These are phyloP conservation scores for Beauveria bassiana DNA, from an alignment of 2,329 filamentous ascomycete species.

Conservation along the genomic window DNA sequence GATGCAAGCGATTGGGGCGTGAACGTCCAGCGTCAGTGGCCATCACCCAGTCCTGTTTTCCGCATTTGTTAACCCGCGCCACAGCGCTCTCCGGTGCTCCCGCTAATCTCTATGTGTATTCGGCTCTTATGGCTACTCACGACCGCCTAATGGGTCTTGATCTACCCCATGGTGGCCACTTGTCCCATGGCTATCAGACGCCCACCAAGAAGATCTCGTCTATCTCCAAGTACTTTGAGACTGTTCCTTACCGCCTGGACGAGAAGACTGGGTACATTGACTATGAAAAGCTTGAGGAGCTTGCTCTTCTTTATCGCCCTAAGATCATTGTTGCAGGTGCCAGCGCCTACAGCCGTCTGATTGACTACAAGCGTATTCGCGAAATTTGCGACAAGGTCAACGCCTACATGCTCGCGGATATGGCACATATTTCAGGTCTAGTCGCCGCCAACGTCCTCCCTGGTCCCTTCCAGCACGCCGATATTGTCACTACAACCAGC, in stretches of 20 bases:
- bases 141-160: slow-evolving; percentile 96
- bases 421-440: slow-evolving; percentile 94
- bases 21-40: slow-evolving; percentile 75
- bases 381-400: slow-evolving; percentile 85
- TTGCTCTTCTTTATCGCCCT: slow-evolving; percentile 82
- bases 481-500: slow-evolving; percentile 95
- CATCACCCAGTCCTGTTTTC: not conserved
- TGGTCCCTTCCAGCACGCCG: slow-evolving; percentile 79
- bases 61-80: not conserved
- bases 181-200: slow-evolving; percentile 96
- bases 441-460: slow-evolving; percentile 88
- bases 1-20: slow-evolving; percentile 88
- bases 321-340: slow-evolving; percentile 94
- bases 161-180: slow-evolving; percentile 89
- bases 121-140: slow-evolving; percentile 83
- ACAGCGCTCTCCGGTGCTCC: slow-evolving; percentile 67
- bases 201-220: slow-evolving; percentile 94
- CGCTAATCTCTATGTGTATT: slow-evolving; percentile 88
- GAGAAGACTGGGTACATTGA: slow-evolving; percentile 89
- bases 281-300: slow-evolving; percentile 83
- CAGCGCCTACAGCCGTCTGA: slow-evolving; percentile 90
- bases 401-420: slow-evolving; percentile 89
- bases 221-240: slow-evolving; percentile 98
- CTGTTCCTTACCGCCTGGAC: slow-evolving; percentile 86
- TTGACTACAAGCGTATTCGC: slow-evolving; percentile 90